Percentiles rank a stretch among this genome's conserved stretches.
Evolutionary conservation across 2,329 filamentous ascomycete genomes (phyloP).

Genomic region (Aspergillus persii): DNA sequence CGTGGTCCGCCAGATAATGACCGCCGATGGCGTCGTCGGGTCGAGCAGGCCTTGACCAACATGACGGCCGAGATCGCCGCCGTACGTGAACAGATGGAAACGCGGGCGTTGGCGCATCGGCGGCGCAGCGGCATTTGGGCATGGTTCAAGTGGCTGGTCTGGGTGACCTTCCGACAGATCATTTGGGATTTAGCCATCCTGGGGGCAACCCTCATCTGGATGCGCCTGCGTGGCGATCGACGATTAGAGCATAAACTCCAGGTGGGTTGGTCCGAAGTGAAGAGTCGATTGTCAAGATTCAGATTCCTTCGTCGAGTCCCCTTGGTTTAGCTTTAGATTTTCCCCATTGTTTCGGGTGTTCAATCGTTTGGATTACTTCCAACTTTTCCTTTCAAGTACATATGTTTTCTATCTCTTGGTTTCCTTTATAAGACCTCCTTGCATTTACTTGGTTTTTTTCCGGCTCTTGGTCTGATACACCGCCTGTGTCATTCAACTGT

Average conservation of each 20-base stretch:
- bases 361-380: neutral
- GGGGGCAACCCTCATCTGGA: conserved; percentile 39
- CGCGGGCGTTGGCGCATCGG: conserved; percentile 68
- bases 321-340: conserved; percentile 21
- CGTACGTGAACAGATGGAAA: conserved; percentile 83
- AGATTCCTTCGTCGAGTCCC: conserved; percentile 24
- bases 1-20: conserved; percentile 28
- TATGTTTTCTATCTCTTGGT: neutral
- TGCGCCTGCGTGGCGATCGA: conserved; percentile 42
- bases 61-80: conserved; percentile 92
- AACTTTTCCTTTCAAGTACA: neutral
- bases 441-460: neutral
- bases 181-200: conserved; percentile 64
- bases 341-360: conserved; percentile 6
- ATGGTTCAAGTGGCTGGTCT: conserved; percentile 70
- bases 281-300: conserved; percentile 29
- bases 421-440: neutral
- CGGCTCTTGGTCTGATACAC: neutral
- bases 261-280: conserved; percentile 34
- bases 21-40: conserved; percentile 71
- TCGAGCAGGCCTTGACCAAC: conserved; percentile 82
- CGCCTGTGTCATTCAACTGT: neutral
- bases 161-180: conserved; percentile 70
- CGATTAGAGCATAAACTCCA: conserved; percentile 40
- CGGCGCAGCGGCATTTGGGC: conserved; percentile 63